phyloP scores from a whole-genome alignment of 1,139 yeast genomes.

The Taphrina flavorubra region DNA sequence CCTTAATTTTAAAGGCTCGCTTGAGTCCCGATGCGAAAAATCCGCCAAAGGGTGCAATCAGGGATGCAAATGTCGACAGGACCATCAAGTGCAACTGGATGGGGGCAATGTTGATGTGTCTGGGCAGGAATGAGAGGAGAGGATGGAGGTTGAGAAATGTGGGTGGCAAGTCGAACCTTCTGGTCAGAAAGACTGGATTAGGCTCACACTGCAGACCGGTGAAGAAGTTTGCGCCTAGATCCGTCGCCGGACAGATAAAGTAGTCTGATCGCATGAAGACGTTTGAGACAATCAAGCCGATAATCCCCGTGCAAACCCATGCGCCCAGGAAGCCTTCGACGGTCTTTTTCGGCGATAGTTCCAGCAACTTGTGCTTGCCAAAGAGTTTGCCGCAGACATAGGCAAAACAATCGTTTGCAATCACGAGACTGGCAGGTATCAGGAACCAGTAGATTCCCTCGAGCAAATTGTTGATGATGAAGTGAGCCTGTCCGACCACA shows the following conservation, averaged over 20 bases:
- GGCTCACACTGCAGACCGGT: constrained; percentile 75
- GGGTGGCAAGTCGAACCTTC: constrained; percentile 71
- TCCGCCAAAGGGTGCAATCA: constrained; percentile 98
- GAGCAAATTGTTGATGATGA: constrained; percentile 85
- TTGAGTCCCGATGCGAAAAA: constrained; percentile 96
- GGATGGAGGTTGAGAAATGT: constrained; percentile 49
- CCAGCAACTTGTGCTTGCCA: constrained; percentile 90
- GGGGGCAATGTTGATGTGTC: constrained; percentile 70
- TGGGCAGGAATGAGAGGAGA: constrained; percentile 60
- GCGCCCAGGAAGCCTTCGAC: constrained; percentile 98
- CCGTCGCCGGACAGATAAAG: constrained; percentile 84
- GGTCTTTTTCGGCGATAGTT: constrained; percentile 94
- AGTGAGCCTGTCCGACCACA: constrained; percentile 92
- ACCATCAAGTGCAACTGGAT: constrained; percentile 85
- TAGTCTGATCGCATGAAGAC: constrained; percentile 70
- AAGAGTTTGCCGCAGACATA: constrained; percentile 96
- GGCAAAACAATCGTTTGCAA: constrained; percentile 94
- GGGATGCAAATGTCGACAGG: constrained; percentile 91
- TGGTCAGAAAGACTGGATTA: constrained; percentile 84
- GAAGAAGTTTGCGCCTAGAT: constrained; percentile 63
- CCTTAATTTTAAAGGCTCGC: constrained; percentile 94
- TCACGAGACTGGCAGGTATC: constrained; percentile 87
- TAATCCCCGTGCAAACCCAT: constrained; percentile 87
- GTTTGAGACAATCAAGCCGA: constrained; percentile 70
- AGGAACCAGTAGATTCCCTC: constrained; percentile 91